Base-by-base conservation (phyloP, 495 filamentous ascomycete genomes). In the Podospora comata region DNA sequence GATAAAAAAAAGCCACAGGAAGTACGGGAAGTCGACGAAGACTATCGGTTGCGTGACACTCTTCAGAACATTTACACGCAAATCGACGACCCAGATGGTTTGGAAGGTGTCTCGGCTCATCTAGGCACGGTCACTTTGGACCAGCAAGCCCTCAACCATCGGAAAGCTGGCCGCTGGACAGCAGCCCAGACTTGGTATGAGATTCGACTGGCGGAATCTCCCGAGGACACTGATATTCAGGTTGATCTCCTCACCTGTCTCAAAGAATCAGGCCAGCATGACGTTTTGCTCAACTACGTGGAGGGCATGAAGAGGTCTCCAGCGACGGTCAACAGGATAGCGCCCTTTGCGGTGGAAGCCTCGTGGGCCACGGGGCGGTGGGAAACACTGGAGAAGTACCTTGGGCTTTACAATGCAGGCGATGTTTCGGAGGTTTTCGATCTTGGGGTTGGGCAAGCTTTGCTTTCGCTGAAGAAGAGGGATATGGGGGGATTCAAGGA, bases 161-260 rank as follows among this genome's bases (percentile, higher is more conserved):
- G 89, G 48, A 97, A 96, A 74, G 91, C 92, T 48, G 94, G 93
- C n/a, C 85, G 94, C 75, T 99, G 94, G 95, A 91, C 92, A n/a
- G 92, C 95, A 62, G 96, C 92, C 57, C 94, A 97, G 80, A 95
- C 91, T 71, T 99, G 95, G 95, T 98, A 98, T 77, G 93, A 98
- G 75, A 84, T 96, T 48, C 87, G 90, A 68, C 85, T 97, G 53
- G 89, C 88, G 6, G 88, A 94, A 69, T 86, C 89, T 58, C 93
- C 96, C 1, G 82, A 88, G 57, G 88, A 97, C 76, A 70, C 84
- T 26, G 89, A 95, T 58, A 83, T 89, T 18, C 93, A 98, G 76
- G 83, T 90, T 68, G 89, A 96, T 75, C 85, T 98, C 26, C 80
- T 98, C 55, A 91, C 89, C 5, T 97, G 96, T 73, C 84, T 99